Percentiles rank a stretch among this genome's conserved stretches.
phyloP scores from a whole-genome alignment of 2,329 filamentous ascomycete genomes.

The Monosporascus cannonballus region DNA sequence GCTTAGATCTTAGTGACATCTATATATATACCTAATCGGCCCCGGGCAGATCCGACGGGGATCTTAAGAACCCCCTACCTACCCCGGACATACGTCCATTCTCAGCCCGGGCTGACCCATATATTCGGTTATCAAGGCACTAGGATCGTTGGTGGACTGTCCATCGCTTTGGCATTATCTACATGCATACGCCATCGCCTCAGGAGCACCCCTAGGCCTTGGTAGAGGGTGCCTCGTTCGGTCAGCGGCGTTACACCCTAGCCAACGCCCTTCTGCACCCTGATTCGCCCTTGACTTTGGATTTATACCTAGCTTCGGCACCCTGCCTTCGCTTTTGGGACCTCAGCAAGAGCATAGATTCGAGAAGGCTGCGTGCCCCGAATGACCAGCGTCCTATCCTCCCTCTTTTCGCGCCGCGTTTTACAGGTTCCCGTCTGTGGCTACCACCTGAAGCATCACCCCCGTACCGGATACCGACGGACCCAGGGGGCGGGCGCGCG shows the following conservation, averaged over 20 bases:
- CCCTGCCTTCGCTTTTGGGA: slow-evolving; percentile 2
- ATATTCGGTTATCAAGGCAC: neutral
- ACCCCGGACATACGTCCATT: neutral
- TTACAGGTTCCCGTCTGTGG: slow-evolving; percentile 3
- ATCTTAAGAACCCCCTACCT: neutral
- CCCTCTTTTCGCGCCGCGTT: slow-evolving; percentile 2
- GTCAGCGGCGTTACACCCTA: neutral
- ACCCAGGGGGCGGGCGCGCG: slow-evolving; percentile 8
- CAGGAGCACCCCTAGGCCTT: neutral
- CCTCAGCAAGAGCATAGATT: slow-evolving; percentile 4
- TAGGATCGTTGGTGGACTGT: neutral
- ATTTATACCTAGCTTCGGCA: slow-evolving; percentile 3
- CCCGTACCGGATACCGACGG: slow-evolving; percentile 1
- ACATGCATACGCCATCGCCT: neutral
- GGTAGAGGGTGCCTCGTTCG: neutral
- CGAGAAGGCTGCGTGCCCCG: neutral
- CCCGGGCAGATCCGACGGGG: neutral
- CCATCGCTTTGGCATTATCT: neutral
- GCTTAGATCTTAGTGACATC: neutral
- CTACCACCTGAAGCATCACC: slow-evolving; percentile 4
- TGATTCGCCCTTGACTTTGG: slow-evolving; percentile 6
- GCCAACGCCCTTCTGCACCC: neutral
- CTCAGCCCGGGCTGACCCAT: neutral
- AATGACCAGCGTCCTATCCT: slow-evolving; percentile 4
- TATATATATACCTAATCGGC: neutral